Base-by-base conservation (phyloP, 208 protist species). In the Wallacemonas rigidus region DNA sequence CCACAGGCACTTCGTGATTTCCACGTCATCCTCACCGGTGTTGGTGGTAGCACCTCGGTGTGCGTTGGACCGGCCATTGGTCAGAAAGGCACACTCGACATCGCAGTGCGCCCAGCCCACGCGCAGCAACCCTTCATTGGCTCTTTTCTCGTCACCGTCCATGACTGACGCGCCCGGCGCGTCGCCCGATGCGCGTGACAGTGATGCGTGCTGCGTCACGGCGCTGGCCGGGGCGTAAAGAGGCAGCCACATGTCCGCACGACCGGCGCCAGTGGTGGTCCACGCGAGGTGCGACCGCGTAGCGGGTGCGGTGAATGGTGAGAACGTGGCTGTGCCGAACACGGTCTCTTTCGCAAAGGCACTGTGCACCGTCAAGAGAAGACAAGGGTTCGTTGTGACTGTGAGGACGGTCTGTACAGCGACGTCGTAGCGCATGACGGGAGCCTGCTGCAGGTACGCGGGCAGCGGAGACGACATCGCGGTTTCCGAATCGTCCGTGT, bases 21-120 rank as follows among this genome's bases (percentile, higher is more conserved):
- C 47, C 56, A 35, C 63, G n/a, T 51, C 63, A 2, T 58, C 69
- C 60, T 68, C 74, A 14, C 45, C 45, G 26, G 26, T 26, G 26
- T 26, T 26, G 26, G 26, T 26, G 26, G 26, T 26, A 26, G 26
- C 26, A 26, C 26, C 26, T 26, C 26, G 26, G 26, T 26, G 26
- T 26, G 26, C 0, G 0, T 26, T 26, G 26, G 26, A 26, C 26
- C 26, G n/a, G n/a, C 2, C n/a, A 77, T 39, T 12, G 67, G 71
- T 7, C 60, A 72, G 54, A 43, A 68, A 81, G 12, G 67, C 45
- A 38, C 71, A 58, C 54, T 73, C 74, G n/a, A 85, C 75, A 64
- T 81, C 79, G 60, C 83, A 85, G 69, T 88, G 80, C 44, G 85
- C 71, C 83, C 83, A 88, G 7, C 80, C 80, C 15, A 67, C 44